These are phyloP conservation scores for Candida awuae DNA, from an alignment of 805 yeast genomes.

Conservation along the genomic window DNA sequence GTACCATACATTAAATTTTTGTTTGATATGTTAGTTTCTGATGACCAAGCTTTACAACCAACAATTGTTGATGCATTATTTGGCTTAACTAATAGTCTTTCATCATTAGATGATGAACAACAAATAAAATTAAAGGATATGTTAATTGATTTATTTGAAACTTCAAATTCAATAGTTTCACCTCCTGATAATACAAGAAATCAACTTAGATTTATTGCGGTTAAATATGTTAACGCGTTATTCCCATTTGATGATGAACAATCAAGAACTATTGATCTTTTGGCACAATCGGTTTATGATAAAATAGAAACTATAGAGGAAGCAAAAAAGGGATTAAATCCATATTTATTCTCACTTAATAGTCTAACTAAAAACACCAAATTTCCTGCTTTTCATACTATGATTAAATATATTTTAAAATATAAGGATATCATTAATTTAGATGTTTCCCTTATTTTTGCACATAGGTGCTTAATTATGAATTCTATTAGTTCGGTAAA, in stretches of 20 bases:
- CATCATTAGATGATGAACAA: conserved; percentile 30
- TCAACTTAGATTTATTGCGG: conserved; percentile 51
- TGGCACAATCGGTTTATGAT: conserved; percentile 47
- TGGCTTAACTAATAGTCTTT: conserved; percentile 43
- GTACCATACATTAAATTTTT: conserved; percentile 54
- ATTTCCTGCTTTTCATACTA: conserved; percentile 49
- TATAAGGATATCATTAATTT: conserved; percentile 15
- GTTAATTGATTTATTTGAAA: conserved; percentile 20
- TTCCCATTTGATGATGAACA: conserved; percentile 61
- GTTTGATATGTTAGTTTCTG: conserved; percentile 62
- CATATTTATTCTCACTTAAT: conserved; percentile 37
- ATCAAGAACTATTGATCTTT: conserved; percentile 58
- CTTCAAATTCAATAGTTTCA: conserved; percentile 21
- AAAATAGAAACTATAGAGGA: conserved; percentile 74
- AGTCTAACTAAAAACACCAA: conserved; percentile 21
- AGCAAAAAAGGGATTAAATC: conserved; percentile 71
- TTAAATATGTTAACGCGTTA: conserved; percentile 56
- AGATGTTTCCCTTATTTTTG: conserved; percentile 42
- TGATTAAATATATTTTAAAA: conserved; percentile 28
- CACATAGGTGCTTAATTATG: conserved; percentile 55
- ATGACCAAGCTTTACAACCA: conserved; percentile 50
- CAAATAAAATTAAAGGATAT: conserved; percentile 36
- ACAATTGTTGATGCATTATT: conserved; percentile 68
- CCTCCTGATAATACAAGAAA: neutral
- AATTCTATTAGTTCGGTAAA: conserved; percentile 44